Conservation (phyloP, 2,329 filamentous ascomycete species). For the Beauveria australis region DNA sequence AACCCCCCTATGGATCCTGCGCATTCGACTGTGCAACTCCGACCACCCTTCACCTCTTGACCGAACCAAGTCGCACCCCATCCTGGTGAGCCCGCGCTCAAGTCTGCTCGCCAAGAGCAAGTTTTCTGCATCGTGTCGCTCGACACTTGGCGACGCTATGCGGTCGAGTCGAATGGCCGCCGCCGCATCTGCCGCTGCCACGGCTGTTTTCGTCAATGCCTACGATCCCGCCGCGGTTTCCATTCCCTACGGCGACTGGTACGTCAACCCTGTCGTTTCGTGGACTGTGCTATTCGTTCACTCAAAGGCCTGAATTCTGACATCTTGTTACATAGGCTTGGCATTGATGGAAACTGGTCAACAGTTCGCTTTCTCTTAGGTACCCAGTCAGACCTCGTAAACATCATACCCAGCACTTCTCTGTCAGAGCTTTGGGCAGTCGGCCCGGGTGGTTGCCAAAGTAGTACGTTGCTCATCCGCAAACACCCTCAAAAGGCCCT, state of each 20-base stretch:
- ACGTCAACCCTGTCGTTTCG: background rate
- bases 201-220: constrained; percentile 1
- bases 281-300: too few relatives aligned
- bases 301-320: background rate
- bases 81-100: background rate
- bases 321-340: constrained; percentile 37
- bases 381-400: constrained; percentile 29
- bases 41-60: background rate
- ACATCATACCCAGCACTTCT: constrained; percentile 52
- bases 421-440: constrained; percentile 66
- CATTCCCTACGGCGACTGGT: constrained; percentile 7
- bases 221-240: constrained; percentile 4
- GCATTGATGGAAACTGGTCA: constrained; percentile 65
- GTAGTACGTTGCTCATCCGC: constrained; percentile 31
- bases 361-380: constrained; percentile 49
- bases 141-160: constrained; percentile 5
- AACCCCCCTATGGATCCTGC: constrained; percentile 8
- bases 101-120: constrained; percentile 1
- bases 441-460: constrained; percentile 46
- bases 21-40: background rate
- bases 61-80: background rate
- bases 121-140: background rate
- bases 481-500: background rate
- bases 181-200: constrained; percentile 4
- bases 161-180: constrained; percentile 8